Conservation (phyloP, 1,284 basidiomycete species). For the Ceratobasidium sp. region DNA sequence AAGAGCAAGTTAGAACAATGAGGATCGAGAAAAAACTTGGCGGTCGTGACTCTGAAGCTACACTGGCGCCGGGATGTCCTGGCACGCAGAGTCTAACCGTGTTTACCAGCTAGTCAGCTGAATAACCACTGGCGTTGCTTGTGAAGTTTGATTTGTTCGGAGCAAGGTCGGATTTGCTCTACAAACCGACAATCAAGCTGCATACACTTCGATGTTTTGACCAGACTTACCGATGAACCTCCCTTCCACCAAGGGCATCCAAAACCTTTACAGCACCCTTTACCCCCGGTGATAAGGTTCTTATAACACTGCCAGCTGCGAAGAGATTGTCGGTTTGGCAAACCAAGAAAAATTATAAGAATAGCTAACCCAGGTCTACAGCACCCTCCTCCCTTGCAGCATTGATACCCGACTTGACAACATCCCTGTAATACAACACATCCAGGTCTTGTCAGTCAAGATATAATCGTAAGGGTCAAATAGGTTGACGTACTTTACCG, state of each 20-base stretch:
- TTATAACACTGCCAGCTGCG: background rate
- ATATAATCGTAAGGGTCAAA: background rate
- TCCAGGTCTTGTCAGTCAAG: too few species aligned
- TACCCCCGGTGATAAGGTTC: background rate
- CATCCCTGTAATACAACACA: background rate
- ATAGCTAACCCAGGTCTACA: constrained; percentile 4
- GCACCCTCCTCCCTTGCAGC: constrained; percentile 19
- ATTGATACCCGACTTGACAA: background rate
- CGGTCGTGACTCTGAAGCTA: background rate
- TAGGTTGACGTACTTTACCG: background rate
- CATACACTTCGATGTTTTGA: background rate
- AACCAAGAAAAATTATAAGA: background rate
- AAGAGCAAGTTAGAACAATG: background rate
- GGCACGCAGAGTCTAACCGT: background rate
- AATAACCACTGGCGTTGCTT: background rate
- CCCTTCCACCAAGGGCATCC: background rate
- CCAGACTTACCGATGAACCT: background rate
- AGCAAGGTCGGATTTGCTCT: background rate
- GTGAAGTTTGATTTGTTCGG: background rate
- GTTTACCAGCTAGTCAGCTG: background rate
- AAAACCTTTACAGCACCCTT: background rate
- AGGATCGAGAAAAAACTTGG: background rate
- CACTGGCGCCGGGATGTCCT: background rate
- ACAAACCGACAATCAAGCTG: background rate
- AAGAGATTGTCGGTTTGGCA: background rate